Conservation (phyloP, 2,329 filamentous ascomycete species). For the Westerdykella ornata region DNA sequence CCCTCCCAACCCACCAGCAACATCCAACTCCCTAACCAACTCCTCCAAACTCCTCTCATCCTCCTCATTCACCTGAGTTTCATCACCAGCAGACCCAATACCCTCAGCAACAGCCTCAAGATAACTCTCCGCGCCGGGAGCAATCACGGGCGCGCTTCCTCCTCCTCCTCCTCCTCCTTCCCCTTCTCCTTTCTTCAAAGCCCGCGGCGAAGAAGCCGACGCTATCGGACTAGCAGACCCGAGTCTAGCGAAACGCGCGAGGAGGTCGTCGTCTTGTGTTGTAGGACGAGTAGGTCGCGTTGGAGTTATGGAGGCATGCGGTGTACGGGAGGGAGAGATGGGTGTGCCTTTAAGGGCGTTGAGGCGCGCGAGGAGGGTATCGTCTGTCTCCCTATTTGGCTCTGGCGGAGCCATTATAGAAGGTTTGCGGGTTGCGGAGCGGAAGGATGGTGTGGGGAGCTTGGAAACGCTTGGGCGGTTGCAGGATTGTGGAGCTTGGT, state of each 20-base stretch:
- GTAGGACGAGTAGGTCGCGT: slow-evolving; percentile 2
- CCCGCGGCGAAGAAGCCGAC: slow-evolving; percentile 22
- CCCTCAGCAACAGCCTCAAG: slow-evolving; percentile 29
- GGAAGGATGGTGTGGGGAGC: not conserved
- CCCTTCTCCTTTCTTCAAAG: too few species aligned
- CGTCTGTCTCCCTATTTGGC: slow-evolving; percentile 27
- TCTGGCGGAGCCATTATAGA: slow-evolving; percentile 12
- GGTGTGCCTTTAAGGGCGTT: slow-evolving; percentile 44
- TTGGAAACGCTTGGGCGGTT: too few species aligned
- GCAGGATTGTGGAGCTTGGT: too few species aligned
- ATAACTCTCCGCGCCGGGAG: slow-evolving; percentile 31
- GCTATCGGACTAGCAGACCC: slow-evolving; percentile 23
- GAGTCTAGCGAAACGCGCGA: slow-evolving; percentile 34
- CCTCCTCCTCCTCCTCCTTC: too few species aligned
- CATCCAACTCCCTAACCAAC: slow-evolving; percentile 38
- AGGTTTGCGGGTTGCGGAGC: not conserved
- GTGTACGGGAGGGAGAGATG: slow-evolving; percentile 30
- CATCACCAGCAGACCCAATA: slow-evolving; percentile 13
- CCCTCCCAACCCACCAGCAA: slow-evolving; percentile 10
- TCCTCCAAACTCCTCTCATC: slow-evolving; percentile 45
- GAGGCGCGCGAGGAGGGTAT: slow-evolving; percentile 43
- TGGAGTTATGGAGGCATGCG: slow-evolving; percentile 13
- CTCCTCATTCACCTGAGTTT: slow-evolving; percentile 29
- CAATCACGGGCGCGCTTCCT: slow-evolving; percentile 15
- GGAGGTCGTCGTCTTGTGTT: slow-evolving; percentile 25